A percentile compares a stretch with the other conserved stretches of the same genome.
These are phyloP conservation scores for Phoma sp. DNA, from an alignment of 2,329 filamentous ascomycete species.

Conservation along the genomic window DNA sequence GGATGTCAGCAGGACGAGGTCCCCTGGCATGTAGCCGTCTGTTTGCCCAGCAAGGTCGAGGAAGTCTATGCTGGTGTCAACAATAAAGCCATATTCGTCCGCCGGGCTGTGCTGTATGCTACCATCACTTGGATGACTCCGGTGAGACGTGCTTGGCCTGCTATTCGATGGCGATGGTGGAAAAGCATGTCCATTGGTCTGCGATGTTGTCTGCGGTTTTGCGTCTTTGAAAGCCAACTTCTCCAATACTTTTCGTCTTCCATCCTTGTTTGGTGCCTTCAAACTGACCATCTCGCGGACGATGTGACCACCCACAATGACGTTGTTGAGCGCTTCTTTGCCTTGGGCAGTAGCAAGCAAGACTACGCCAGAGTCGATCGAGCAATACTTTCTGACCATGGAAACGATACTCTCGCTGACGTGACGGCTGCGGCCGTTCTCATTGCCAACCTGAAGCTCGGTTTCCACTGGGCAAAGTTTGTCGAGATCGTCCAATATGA, in stretches of 20 bases:
- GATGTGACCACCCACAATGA: slow-evolving; percentile 88
- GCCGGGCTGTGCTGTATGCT: slow-evolving; percentile 47
- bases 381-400: slow-evolving; percentile 83
- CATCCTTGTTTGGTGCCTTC: slow-evolving; percentile 92
- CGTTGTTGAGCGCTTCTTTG: slow-evolving; percentile 90
- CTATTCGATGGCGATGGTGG: slow-evolving; percentile 57
- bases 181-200: slow-evolving; percentile 39
- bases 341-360: slow-evolving; percentile 88
- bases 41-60: slow-evolving; percentile 92
- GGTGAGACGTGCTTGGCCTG: slow-evolving; percentile 50
- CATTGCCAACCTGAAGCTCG: slow-evolving; percentile 89
- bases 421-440: slow-evolving; percentile 90
- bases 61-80: slow-evolving; percentile 82
- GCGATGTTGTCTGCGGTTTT: slow-evolving; percentile 30
- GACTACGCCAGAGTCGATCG: slow-evolving; percentile 78
- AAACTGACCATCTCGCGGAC: slow-evolving; percentile 88
- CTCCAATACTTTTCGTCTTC: slow-evolving; percentile 81
- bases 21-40: slow-evolving; percentile 97
- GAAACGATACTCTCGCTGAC: slow-evolving; percentile 87
- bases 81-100: slow-evolving; percentile 64
- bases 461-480: slow-evolving; percentile 92
- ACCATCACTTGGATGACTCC: slow-evolving; percentile 50
- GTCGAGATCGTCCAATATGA: slow-evolving; percentile 92
- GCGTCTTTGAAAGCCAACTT: slow-evolving; percentile 65
- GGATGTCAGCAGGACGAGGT: slow-evolving; percentile 83